These are phyloP conservation scores for Microdochium bolleyi DNA, from an alignment of 2,329 filamentous ascomycete species.

Conservation along the genomic window DNA sequence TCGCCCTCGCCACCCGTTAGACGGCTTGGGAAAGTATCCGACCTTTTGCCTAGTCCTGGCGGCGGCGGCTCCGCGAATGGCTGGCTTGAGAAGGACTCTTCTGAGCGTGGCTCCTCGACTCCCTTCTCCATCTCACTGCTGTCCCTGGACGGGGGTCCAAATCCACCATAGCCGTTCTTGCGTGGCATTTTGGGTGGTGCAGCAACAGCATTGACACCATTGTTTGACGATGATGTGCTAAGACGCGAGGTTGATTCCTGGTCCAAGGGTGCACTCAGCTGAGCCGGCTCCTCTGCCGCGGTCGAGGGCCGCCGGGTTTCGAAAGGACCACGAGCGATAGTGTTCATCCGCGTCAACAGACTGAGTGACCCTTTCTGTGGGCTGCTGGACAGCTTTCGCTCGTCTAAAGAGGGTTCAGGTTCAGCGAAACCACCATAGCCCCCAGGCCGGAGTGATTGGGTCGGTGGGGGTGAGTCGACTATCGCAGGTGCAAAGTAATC, in stretches of 20 bases:
- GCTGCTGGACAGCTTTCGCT: conserved; percentile 37
- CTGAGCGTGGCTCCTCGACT: neutral
- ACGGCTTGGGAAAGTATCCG: conserved; percentile 42
- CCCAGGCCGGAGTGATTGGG: conserved; percentile 30
- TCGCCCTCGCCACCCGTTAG: neutral
- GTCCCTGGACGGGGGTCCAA: conserved; percentile 37
- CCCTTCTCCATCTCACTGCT: conserved; percentile 23
- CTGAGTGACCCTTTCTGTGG: conserved; percentile 31
- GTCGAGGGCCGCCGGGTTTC: conserved; percentile 32
- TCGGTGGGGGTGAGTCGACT: conserved; percentile 31
- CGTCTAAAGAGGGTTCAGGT: conserved; percentile 24
- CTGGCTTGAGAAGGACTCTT: neutral
- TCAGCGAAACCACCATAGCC: conserved; percentile 42
- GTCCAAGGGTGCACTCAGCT: neutral
- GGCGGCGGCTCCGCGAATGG: conserved; percentile 15
- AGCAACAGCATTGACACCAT: conserved; percentile 20
- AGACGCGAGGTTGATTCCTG: conserved; percentile 6
- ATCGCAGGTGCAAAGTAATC: conserved; percentile 39
- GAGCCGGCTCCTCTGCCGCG: conserved; percentile 1
- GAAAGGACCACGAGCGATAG: conserved; percentile 60
- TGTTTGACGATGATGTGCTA: conserved; percentile 17
- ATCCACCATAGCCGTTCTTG: conserved; percentile 50
- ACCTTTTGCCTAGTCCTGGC: conserved; percentile 31
- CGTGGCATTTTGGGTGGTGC: conserved; percentile 29
- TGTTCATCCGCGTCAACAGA: conserved; percentile 55